Percentiles rank a stretch among this genome's conserved stretches.
These are phyloP conservation scores for Hericium rajendrae DNA, from an alignment of 768 basidiomycete genomes.

Conservation along the genomic window DNA sequence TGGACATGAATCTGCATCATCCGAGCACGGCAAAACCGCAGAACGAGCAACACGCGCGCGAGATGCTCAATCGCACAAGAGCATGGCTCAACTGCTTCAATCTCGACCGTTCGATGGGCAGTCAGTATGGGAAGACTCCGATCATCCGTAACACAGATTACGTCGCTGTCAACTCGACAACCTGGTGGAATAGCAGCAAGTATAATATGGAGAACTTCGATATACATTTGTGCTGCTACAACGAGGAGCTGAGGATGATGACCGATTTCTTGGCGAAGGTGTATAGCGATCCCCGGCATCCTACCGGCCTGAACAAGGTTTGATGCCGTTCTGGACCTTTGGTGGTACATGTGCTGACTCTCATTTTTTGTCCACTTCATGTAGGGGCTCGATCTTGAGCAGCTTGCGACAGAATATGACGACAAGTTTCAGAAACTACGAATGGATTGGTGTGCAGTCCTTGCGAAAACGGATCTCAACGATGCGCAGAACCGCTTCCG, in stretches of 20 bases:
- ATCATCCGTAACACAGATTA: constrained; percentile 72
- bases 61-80: constrained; percentile 84
- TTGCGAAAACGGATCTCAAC: constrained; percentile 43
- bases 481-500: constrained; percentile 51
- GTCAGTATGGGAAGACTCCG: constrained; percentile 87
- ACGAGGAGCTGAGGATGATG: constrained; percentile 60
- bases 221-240: constrained; percentile 73
- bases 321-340: not conserved
- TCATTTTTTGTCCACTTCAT: not conserved
- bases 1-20: constrained; percentile 82
- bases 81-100: constrained; percentile 90
- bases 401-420: constrained; percentile 55
- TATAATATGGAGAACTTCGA: constrained; percentile 63
- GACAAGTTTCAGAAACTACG: constrained; percentile 53
- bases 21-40: constrained; percentile 62
- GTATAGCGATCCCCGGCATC: constrained; percentile 64
- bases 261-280: constrained; percentile 46
- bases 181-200: constrained; percentile 11
- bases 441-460: constrained; percentile 43
- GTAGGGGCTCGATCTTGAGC: constrained; percentile 56
- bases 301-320: constrained; percentile 71
- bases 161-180: constrained; percentile 50
- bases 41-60: constrained; percentile 76
- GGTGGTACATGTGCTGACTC: not conserved
- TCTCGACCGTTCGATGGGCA: constrained; percentile 81